A percentile compares a stretch with the other conserved stretches of the same genome.
phyloP scores from a whole-genome alignment of 345 rosid species.

The Aethionema arabicum region DNA sequence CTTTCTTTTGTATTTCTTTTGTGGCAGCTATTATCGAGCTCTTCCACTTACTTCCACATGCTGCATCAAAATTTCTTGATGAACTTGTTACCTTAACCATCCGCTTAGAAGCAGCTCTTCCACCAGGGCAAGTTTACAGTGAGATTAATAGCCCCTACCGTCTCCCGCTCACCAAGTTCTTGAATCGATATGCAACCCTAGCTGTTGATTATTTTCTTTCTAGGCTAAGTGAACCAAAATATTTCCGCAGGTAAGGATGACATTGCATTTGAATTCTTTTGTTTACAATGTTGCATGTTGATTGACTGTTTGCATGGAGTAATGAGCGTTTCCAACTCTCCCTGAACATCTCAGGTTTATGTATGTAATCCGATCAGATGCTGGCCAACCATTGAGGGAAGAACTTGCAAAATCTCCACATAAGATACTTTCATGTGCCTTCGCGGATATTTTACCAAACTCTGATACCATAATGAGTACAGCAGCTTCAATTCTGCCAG shows the following conservation, averaged over 20 bases:
- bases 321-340: conserved; percentile 16
- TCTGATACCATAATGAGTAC: conserved; percentile 45
- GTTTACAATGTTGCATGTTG: conserved; percentile 6
- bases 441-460: conserved; percentile 65
- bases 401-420: conserved; percentile 93
- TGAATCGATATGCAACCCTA: conserved; percentile 88
- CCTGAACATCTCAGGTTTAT: conserved; percentile 62
- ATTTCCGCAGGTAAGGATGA: conserved; percentile 74
- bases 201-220: conserved; percentile 98
- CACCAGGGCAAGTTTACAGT: conserved; percentile 84
- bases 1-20: conserved; percentile 30
- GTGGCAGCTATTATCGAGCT: conserved; percentile 95
- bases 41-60: conserved; percentile 94
- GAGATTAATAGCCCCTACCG: conserved; percentile 99
- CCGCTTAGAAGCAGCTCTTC: conserved; percentile 87
- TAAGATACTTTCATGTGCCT: conserved; percentile 84
- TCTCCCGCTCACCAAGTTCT: conserved; percentile 86
- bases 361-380: conserved; percentile 87
- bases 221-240: conserved; percentile 82
- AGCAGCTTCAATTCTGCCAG: conserved; percentile 52
- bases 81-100: conserved; percentile 90
- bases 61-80: conserved; percentile 93
- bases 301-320: conserved; percentile 20
- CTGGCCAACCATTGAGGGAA: conserved; percentile 93
- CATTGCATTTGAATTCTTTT: conserved; percentile 11